Evolutionary conservation across 495 filamentous ascomycete genomes (phyloP).

Genomic region (Aspergillus asperescens): DNA sequence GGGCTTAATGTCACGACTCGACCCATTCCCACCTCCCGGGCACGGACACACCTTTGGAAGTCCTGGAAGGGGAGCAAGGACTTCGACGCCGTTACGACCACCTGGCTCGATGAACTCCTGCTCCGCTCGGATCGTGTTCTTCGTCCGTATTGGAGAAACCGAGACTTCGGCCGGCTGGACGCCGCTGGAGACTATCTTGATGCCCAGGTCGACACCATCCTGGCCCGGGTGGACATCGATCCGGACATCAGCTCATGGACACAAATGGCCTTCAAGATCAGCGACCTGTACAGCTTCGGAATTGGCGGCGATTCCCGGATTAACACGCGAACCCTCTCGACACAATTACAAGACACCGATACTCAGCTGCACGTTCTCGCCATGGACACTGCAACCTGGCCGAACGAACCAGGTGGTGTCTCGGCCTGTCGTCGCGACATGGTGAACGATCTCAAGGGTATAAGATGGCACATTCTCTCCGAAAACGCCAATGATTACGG

Average conservation of each 20-base stretch:
- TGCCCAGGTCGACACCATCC: constrained; percentile 50
- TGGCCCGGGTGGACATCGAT: constrained; percentile 56
- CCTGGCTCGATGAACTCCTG: constrained; percentile 59
- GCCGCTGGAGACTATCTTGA: constrained; percentile 51
- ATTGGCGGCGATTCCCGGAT: constrained; percentile 49
- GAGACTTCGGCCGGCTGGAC: constrained; percentile 48
- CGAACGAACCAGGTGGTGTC: constrained; percentile 59
- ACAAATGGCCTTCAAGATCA: constrained; percentile 54
- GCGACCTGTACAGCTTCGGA: constrained; percentile 57
- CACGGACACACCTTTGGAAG: constrained; percentile 57
- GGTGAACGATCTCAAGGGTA: constrained; percentile 55
- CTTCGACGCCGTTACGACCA: constrained; percentile 54
- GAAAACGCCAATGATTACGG: constrained; percentile 62
- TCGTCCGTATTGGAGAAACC: constrained; percentile 50
- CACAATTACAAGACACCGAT: constrained; percentile 30
- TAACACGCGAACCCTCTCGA: constrained; percentile 29
- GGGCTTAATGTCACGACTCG: constrained; percentile 43
- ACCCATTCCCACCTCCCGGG: constrained; percentile 50
- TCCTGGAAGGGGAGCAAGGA: constrained; percentile 53
- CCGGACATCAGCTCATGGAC: constrained; percentile 53
- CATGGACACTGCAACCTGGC: constrained; percentile 59
- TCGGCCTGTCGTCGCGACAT: constrained; percentile 61
- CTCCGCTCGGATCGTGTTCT: constrained; percentile 50
- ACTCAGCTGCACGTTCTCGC: constrained; percentile 57
- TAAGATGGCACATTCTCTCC: constrained; percentile 59